Evolutionary conservation across 768 basidiomycete species (phyloP).

Genomic region (Amanita phalloides): DNA sequence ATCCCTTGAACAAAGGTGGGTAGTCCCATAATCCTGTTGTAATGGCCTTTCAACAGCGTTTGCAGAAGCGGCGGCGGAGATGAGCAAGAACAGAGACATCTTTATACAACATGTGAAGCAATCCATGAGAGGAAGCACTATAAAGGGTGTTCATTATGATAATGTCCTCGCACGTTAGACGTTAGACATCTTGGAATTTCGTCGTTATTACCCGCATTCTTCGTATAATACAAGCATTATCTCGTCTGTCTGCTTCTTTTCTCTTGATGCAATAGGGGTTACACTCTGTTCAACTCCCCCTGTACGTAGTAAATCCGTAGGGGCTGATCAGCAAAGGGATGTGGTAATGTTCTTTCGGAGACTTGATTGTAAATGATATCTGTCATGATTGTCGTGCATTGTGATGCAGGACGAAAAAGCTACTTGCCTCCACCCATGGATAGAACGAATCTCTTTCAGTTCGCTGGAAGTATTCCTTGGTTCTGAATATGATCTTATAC

Average conservation of each 20-base stretch:
- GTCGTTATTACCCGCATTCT: not conserved
- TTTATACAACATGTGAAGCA: constrained; percentile 80
- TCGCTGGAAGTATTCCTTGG: constrained; percentile 68
- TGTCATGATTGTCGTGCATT: constrained; percentile 16
- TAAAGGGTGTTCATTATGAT: constrained; percentile 77
- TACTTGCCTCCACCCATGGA: constrained; percentile 78
- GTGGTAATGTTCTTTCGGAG: constrained; percentile 79
- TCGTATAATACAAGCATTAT: not conserved
- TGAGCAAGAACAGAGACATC: constrained; percentile 77
- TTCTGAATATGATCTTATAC: constrained; percentile 84
- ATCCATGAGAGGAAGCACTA: constrained; percentile 72
- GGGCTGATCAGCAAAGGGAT: constrained; percentile 89
- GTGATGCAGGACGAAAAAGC: not conserved
- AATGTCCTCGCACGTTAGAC: constrained; percentile 38
- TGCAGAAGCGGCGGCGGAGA: constrained; percentile 89
- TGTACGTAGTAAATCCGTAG: constrained; percentile 85
- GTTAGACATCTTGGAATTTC: constrained; percentile 1
- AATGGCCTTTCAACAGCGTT: constrained; percentile 4
- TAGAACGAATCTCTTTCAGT: constrained; percentile 67
- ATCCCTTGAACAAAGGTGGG: constrained; percentile 95
- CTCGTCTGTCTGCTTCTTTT: not conserved
- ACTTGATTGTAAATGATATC: constrained; percentile 70
- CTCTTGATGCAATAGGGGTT: too few species aligned
- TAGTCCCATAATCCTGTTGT: constrained; percentile 2
- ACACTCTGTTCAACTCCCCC: constrained; percentile 53